These are phyloP conservation scores for Vigna nakashimae DNA, from an alignment of 306 rosid species.

Conservation along the genomic window DNA sequence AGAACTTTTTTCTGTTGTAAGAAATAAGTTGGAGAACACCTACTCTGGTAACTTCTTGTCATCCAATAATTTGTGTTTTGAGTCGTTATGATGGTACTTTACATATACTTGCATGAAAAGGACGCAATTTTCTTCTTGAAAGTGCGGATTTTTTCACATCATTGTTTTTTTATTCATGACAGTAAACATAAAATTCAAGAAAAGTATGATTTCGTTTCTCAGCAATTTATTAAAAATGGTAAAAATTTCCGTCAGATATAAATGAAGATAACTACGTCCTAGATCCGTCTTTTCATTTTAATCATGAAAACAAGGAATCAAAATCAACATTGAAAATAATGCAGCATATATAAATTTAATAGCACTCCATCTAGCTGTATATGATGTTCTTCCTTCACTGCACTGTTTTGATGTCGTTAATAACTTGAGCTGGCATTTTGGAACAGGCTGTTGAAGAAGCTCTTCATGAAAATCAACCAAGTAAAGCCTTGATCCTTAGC, in stretches of 20 bases:
- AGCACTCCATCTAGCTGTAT: conserved; percentile 7
- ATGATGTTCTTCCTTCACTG: conserved; percentile 18
- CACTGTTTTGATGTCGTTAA: conserved; percentile 25
- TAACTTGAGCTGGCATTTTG: conserved; percentile 38
- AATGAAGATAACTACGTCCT: not conserved
- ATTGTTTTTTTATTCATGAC: conserved; percentile 6
- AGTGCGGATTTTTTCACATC: not conserved
- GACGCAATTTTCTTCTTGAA: not conserved
- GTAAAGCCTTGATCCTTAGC: conserved; percentile 83
- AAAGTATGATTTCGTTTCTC: conserved; percentile 1
- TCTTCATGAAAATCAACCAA: conserved; percentile 66
- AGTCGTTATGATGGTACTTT: conserved; percentile 12
- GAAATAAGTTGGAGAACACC: conserved; percentile 5
- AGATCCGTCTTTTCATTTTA: not conserved
- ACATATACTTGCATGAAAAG: conserved; percentile 19
- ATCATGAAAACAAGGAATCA: not conserved
- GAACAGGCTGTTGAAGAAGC: conserved; percentile 88
- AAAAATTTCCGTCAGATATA: not conserved
- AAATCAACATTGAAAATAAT: conserved; percentile 5
- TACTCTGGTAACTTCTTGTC: not conserved
- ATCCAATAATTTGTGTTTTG: not conserved
- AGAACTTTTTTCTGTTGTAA: conserved; percentile 16
- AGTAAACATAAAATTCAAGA: not conserved
- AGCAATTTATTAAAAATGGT: not conserved
- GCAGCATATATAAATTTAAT: not conserved